A percentile compares a stretch with the other conserved stretches of the same genome.
phyloP scores from a whole-genome alignment of 2,329 filamentous ascomycete genomes.

The Cephalotrichum gorgonifer region DNA sequence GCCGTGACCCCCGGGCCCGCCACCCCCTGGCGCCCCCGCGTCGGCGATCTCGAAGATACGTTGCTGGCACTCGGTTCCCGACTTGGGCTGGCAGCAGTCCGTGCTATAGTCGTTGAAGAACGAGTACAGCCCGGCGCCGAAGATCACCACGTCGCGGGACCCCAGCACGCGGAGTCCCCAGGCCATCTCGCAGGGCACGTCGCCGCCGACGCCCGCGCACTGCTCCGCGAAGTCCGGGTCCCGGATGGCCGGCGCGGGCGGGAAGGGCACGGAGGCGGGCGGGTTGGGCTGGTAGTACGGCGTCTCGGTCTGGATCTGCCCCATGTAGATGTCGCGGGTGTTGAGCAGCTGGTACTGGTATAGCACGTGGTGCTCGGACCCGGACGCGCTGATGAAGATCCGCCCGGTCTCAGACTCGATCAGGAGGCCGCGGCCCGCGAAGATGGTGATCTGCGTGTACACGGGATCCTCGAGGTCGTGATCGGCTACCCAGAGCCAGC shows the following conservation, averaged over 20 bases:
- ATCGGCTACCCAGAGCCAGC: constrained; percentile 38
- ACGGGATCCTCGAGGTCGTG: constrained; percentile 42
- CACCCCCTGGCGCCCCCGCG: constrained; percentile 13
- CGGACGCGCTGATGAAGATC: constrained; percentile 54
- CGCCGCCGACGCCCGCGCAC: constrained; percentile 23
- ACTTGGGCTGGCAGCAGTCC: constrained; percentile 29
- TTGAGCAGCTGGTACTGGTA: constrained; percentile 58
- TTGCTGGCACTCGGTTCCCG: constrained; percentile 33
- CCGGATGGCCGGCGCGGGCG: constrained; percentile 25
- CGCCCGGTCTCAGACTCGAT: constrained; percentile 24
- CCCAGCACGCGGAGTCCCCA: constrained; percentile 56
- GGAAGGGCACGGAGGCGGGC: constrained; percentile 46
- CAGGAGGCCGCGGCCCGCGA: constrained; percentile 39
- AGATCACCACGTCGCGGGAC: constrained; percentile 43
- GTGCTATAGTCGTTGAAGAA: constrained; percentile 57
- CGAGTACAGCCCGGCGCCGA: constrained; percentile 57
- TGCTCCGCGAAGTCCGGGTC: constrained; percentile 43
- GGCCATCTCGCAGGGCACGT: constrained; percentile 39
- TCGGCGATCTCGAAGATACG: constrained; percentile 24
- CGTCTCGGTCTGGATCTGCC: constrained; percentile 58
- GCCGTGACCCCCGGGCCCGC: constrained; percentile 16
- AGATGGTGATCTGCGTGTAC: constrained; percentile 40
- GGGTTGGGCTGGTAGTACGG: constrained; percentile 63
- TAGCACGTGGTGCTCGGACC: constrained; percentile 55
- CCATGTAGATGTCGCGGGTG: constrained; percentile 52